Conservation (phyloP, 345 rosid species). For the Pelargonium nanum region DNA sequence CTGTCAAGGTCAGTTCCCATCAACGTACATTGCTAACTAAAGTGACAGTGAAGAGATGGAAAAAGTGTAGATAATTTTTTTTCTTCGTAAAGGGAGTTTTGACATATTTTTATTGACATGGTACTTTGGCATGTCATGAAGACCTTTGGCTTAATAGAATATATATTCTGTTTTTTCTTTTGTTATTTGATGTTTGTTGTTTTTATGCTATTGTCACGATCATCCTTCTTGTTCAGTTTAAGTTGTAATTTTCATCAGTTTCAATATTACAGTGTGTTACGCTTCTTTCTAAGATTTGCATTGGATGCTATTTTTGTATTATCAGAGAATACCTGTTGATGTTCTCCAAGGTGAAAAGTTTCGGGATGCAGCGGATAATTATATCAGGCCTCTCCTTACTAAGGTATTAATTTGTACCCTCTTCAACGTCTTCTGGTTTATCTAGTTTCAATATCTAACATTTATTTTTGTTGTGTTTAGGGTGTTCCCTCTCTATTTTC, state of each 20-base stretch:
- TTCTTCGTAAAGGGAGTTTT: neutral
- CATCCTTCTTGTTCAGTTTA: neutral
- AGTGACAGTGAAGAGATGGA: neutral
- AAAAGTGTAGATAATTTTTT: neutral
- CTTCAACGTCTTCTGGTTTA: neutral
- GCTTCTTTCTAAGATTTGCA: neutral
- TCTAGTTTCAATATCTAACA: conserved; percentile 8
- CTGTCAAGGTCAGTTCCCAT: conserved; percentile 60
- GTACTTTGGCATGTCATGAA: neutral
- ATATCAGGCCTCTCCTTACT: conserved; percentile 73
- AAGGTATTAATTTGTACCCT: conserved; percentile 39
- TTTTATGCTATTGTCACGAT: neutral
- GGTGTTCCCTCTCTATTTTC: conserved; percentile 98
- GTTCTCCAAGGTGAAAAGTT: conserved; percentile 77
- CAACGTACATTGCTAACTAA: neutral
- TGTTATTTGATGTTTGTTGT: neutral
- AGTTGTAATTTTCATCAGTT: neutral
- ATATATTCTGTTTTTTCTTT: neutral
- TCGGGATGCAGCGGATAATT: conserved; percentile 66
- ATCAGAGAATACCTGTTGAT: conserved; percentile 90
- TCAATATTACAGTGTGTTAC: no score
- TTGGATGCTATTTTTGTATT: neutral
- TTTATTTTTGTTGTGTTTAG: conserved; percentile 25
- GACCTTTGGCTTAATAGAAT: neutral
- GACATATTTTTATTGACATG: neutral